Base-by-base conservation (phyloP, 2,329 filamentous ascomycete genomes). In the Coniella lustricola region DNA sequence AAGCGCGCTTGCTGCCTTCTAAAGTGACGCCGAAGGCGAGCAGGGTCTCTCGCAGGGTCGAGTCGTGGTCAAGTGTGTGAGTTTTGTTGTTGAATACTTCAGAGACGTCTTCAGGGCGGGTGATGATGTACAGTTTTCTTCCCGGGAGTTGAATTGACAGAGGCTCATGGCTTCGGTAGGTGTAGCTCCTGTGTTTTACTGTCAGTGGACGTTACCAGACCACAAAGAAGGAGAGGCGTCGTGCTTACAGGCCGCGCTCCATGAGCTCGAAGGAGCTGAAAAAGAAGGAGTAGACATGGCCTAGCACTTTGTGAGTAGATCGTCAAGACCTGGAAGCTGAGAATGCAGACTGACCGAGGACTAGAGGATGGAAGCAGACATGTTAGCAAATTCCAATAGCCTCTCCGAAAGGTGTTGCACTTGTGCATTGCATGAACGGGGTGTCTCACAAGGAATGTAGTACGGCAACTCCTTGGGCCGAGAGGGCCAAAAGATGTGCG, bases 141-240 rank as follows among this genome's bases (percentile, higher is more conserved):
- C 43, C 43, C 14, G 34, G 22, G n/a, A 45, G 43, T 35, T 45
- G 43, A 7, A 45, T 13, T n/a, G 43, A 18, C 18, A 45, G 36
- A 13, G 43, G 43, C n/a, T 36, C 33, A 18, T 29, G 33, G 9
- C 33, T 45, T 8, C 34, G 43, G 20, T 14, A 18, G 21, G 21
- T 36, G 43, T 36, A 17, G 21, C 25, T 45, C 18, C 43, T 45
- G 21, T n/a, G 8, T 12, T 29, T n/a, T n/a, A 13, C 25, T 10
- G 12, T 29, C n/a, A 18, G 20, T 38, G 18, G 16, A 43, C 20
- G 40, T 35, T 13, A 35, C 18, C 13, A 9, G 32, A 9, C 14
- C 29, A 7, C 25, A 12, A 21, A 12, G 7, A 8, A 43, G 4
- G 16, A 16, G 14, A 14, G 18, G 42, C 16, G 29, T 16, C 16